Conservation (phyloP, 1,139 yeast genomes). For the Yamadazyma oceani region DNA sequence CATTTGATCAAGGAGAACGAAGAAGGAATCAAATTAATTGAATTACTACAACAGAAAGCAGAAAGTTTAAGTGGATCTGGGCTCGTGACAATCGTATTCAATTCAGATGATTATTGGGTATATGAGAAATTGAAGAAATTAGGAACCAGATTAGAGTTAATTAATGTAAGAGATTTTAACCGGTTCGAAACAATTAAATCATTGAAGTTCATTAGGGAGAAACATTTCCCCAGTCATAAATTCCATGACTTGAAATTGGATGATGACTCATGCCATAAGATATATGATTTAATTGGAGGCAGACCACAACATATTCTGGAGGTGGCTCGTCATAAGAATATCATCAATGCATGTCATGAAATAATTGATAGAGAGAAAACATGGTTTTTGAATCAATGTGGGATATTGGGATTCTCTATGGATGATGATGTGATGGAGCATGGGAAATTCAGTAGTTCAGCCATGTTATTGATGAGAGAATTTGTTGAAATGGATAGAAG, state of each 20-base stretch:
- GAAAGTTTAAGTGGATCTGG: constrained; percentile 78
- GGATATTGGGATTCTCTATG: constrained; percentile 72
- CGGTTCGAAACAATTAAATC: constrained; percentile 59
- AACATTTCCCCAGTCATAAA: constrained; percentile 35
- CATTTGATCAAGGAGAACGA: constrained; percentile 75
- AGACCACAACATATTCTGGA: constrained; percentile 80
- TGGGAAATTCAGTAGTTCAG: constrained; percentile 76
- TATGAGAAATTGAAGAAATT: constrained; percentile 72
- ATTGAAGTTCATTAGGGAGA: constrained; percentile 51
- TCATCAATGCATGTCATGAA: constrained; percentile 63
- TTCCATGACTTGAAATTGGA: constrained; percentile 37
- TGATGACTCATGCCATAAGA: constrained; percentile 46
- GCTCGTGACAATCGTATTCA: constrained; percentile 71
- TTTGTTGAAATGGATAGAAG: constrained; percentile 67
- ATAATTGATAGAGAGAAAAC: constrained; percentile 79
- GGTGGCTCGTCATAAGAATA: constrained; percentile 65
- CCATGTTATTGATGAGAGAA: constrained; percentile 73
- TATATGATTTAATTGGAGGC: constrained; percentile 78
- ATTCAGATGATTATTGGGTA: constrained; percentile 86
- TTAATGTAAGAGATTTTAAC: constrained; percentile 67
- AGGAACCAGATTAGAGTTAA: constrained; percentile 73
- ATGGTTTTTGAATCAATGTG: constrained; percentile 85
- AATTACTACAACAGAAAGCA: constrained; percentile 79
- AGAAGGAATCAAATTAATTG: constrained; percentile 70
- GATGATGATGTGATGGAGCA: constrained; percentile 89